Percentiles rank a stretch among this genome's conserved stretches.
phyloP scores from a whole-genome alignment of 176 grass and related monocot genomes.

The Eleusine coracana region DNA sequence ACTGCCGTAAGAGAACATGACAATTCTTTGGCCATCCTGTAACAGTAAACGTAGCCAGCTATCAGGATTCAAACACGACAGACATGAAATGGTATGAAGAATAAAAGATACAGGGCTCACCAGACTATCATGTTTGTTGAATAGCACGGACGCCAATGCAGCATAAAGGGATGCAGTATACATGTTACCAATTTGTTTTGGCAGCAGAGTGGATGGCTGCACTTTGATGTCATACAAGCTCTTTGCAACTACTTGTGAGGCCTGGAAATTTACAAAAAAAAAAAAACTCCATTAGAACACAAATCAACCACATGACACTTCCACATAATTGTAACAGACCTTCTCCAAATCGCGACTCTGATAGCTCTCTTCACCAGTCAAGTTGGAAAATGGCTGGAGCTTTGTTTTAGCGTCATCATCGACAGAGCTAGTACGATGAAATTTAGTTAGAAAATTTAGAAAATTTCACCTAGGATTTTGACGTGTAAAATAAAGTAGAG shows the following conservation, averaged over 20 bases:
- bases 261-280: conserved; percentile 31
- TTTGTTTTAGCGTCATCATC: conserved; percentile 64
- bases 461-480: not conserved
- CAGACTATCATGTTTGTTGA: conserved; percentile 63
- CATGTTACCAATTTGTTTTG: conserved; percentile 87
- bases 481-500: conserved; percentile 12
- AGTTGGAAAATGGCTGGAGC: conserved; percentile 64
- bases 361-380: conserved; percentile 62
- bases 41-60: conserved; percentile 21
- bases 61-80: not conserved
- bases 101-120: conserved; percentile 29
- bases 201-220: conserved; percentile 66
- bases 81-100: conserved; percentile 5
- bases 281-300: conserved; percentile 6
- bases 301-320: conserved; percentile 27
- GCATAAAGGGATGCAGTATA: conserved; percentile 84
- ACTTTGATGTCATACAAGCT: conserved; percentile 74
- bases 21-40: conserved; percentile 72
- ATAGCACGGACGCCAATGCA: conserved; percentile 65
- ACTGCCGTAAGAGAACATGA: conserved; percentile 99
- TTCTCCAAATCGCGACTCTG: conserved; percentile 74
- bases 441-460: conserved; percentile 8
- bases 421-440: conserved; percentile 40
- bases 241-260: conserved; percentile 67
- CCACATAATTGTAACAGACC: conserved; percentile 32